Percentiles rank a stretch among this genome's conserved stretches.
These are phyloP conservation scores for Leucocoprinus leucothites DNA, from an alignment of 768 basidiomycete species.

Conservation along the genomic window DNA sequence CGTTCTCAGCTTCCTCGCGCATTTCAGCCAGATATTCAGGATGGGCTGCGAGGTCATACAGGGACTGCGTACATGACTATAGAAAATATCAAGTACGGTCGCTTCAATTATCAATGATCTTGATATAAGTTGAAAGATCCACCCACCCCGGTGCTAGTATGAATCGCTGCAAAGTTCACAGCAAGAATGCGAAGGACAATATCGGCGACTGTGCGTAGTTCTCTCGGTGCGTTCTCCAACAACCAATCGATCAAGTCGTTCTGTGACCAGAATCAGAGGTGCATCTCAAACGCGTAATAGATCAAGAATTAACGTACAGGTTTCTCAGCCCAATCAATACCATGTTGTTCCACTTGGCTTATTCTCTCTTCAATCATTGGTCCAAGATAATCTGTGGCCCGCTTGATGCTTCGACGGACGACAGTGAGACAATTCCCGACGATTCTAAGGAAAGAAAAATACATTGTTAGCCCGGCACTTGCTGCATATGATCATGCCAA, in stretches of 20 bases:
- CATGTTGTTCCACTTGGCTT: constrained; percentile 1
- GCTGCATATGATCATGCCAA: background rate
- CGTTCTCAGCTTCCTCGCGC: constrained; percentile 37
- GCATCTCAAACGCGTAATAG: background rate
- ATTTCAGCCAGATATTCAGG: constrained; percentile 30
- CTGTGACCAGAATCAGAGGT: constrained; percentile 1
- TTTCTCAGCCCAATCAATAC: constrained; percentile 27
- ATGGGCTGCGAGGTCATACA: constrained; percentile 31
- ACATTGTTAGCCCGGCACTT: background rate
- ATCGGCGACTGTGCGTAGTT: constrained; percentile 19
- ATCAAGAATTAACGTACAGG: constrained; percentile 22
- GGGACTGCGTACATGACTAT: constrained; percentile 30
- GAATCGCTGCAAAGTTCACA: constrained; percentile 38
- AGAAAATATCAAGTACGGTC: too few species aligned
- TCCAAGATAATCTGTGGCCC: constrained; percentile 5
- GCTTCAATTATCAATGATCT: background rate
- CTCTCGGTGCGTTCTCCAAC: constrained; percentile 22
- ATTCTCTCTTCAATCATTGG: constrained; percentile 15
- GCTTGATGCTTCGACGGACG: constrained; percentile 7
- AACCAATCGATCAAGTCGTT: constrained; percentile 21
- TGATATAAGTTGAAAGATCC: background rate
- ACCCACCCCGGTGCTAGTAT: constrained; percentile 37
- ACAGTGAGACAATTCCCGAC: constrained; percentile 13
- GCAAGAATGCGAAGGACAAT: constrained; percentile 29
- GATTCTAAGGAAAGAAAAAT: background rate